Evolutionary conservation across 805 yeast species (phyloP).

Genomic region (Jamesozyma lodderae): DNA sequence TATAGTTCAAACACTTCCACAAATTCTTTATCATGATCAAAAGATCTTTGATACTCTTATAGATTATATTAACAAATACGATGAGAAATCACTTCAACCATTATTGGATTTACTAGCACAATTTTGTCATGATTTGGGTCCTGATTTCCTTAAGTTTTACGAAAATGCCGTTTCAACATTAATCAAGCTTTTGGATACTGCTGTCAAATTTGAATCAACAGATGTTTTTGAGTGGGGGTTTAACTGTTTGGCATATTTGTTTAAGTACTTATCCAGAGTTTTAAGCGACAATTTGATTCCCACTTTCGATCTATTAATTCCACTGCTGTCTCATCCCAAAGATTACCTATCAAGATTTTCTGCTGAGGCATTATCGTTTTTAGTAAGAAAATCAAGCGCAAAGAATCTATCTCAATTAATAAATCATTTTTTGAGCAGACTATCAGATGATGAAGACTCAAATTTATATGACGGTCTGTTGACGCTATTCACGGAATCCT

Average conservation of each 20-base stretch:
- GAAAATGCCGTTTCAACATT: slow-evolving; percentile 42
- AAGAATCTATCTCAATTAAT: slow-evolving; percentile 41
- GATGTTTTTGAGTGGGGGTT: slow-evolving; percentile 74
- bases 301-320: slow-evolving; percentile 57
- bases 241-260: slow-evolving; percentile 75
- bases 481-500: slow-evolving; percentile 59
- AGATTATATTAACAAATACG: slow-evolving; percentile 43
- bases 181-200: slow-evolving; percentile 35
- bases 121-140: slow-evolving; percentile 85
- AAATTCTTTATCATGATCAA: slow-evolving; percentile 61
- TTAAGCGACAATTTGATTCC: slow-evolving; percentile 55
- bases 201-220: slow-evolving; percentile 44
- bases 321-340: slow-evolving; percentile 51
- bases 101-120: slow-evolving; percentile 71
- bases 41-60: slow-evolving; percentile 48
- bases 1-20: slow-evolving; percentile 64
- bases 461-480: slow-evolving; percentile 50
- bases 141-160: slow-evolving; percentile 76
- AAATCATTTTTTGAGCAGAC: slow-evolving; percentile 33
- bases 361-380: slow-evolving; percentile 82
- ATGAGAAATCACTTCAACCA: slow-evolving; percentile 70
- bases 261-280: slow-evolving; percentile 71
- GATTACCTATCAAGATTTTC: slow-evolving; percentile 70
- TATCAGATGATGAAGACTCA: slow-evolving; percentile 29
- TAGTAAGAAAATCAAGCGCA: slow-evolving; percentile 57